Percentiles rank a stretch among this genome's conserved stretches.
Conservation (phyloP, 73 alveolate species). For the Paramecium sonneborni region DNA sequence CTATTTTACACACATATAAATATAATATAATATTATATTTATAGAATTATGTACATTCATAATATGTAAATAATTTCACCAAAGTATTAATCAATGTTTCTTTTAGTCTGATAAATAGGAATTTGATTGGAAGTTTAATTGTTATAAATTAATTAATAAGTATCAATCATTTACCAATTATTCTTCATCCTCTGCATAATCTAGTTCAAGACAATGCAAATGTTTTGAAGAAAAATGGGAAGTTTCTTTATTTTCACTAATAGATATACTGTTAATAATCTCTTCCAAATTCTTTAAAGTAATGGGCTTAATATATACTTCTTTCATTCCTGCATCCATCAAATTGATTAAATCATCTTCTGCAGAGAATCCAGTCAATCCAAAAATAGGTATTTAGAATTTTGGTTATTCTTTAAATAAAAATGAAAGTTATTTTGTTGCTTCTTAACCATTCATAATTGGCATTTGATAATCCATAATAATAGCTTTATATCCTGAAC, state of each 20-base stretch:
- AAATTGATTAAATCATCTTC: not conserved
- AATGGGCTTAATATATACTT: not conserved
- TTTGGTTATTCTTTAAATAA: not conserved
- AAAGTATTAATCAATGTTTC: no score
- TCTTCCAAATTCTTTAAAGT: not conserved
- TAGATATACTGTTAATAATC: not conserved
- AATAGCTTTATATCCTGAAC: not conserved
- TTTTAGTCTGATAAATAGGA: no score
- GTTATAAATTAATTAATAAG: no score
- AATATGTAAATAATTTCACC: no score
- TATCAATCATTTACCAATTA: not conserved
- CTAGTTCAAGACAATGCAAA: not conserved
- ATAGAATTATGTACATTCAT: no score
- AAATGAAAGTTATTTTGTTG: not conserved
- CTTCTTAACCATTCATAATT: not conserved
- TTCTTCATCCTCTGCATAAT: not conserved
- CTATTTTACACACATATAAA: not conserved
- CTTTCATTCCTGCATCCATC: slow-evolving; percentile 15
- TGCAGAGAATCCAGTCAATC: slow-evolving; percentile 28
- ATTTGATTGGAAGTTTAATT: no score
- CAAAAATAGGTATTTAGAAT: not conserved
- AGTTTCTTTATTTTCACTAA: not conserved
- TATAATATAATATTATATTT: not conserved
- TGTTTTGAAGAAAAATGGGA: not conserved
- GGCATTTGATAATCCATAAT: slow-evolving; percentile 44